Conservation (phyloP, 2,329 filamentous ascomycete genomes). For the Xylariaceae sp. region DNA sequence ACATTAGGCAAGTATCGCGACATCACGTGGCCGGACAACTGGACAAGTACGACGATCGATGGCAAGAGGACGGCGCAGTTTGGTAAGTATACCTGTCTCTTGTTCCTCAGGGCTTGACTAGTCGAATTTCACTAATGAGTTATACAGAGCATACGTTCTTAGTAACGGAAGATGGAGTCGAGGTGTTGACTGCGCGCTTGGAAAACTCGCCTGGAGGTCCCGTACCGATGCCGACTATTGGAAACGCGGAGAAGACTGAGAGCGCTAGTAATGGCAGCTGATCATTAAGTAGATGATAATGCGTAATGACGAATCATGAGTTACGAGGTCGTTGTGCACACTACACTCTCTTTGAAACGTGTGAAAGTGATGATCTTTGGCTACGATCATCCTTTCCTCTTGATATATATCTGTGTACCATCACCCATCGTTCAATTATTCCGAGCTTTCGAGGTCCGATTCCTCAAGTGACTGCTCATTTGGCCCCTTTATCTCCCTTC, state of each 20-base stretch:
- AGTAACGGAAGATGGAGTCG: conserved; percentile 79
- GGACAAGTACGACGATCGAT: conserved; percentile 92
- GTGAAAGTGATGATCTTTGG: too few species aligned
- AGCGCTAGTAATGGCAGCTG: too few species aligned
- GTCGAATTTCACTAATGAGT: not conserved
- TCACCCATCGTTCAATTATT: too few species aligned
- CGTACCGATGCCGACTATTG: conserved; percentile 48
- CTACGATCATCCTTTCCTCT: too few species aligned
- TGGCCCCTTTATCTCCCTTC: too few species aligned
- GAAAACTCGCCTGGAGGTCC: conserved; percentile 73
- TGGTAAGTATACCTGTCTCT: conserved; percentile 53
- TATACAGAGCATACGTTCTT: conserved; percentile 73
- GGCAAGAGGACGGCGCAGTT: conserved; percentile 91
- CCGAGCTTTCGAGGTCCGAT: too few species aligned
- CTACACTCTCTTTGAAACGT: too few species aligned
- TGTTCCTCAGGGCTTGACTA: not conserved
- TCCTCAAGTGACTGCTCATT: too few species aligned
- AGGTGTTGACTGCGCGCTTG: conserved; percentile 72
- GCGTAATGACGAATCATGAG: not conserved
- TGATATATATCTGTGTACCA: too few species aligned
- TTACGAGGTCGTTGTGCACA: not conserved
- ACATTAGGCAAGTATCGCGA: conserved; percentile 86
- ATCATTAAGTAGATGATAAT: too few species aligned
- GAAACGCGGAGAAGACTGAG: conserved; percentile 19
- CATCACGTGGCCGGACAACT: conserved; percentile 97